These are phyloP conservation scores for Euclidium syriacum DNA, from an alignment of 345 rosid genomes.

Conservation along the genomic window DNA sequence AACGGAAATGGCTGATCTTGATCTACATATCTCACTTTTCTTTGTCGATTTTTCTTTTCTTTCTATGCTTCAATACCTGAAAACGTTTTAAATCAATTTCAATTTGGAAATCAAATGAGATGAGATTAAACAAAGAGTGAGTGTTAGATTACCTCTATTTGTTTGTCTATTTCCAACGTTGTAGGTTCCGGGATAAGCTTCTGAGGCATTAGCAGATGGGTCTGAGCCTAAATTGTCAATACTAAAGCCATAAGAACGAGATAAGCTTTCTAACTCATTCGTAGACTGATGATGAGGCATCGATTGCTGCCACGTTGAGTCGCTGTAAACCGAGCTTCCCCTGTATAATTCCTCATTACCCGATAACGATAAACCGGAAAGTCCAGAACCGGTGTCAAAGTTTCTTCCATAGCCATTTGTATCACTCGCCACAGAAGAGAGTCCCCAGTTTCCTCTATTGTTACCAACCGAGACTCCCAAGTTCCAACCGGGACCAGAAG, in stretches of 20 bases:
- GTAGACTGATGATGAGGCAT: constrained; percentile 41
- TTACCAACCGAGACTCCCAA: constrained; percentile 62
- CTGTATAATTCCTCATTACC: constrained; percentile 60
- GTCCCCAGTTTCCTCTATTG: constrained; percentile 68
- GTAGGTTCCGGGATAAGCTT: constrained; percentile 72
- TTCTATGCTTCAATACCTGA: constrained; percentile 33
- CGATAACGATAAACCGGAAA: constrained; percentile 43
- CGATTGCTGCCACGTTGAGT: constrained; percentile 61
- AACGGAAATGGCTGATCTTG: constrained; percentile 7
- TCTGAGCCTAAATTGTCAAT: constrained; percentile 62
- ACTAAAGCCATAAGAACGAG: constrained; percentile 60
- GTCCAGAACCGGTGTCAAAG: constrained; percentile 41
- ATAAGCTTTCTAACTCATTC: constrained; percentile 53
- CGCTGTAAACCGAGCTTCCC: constrained; percentile 59
- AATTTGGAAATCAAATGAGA: neutral
- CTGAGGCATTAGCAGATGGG: constrained; percentile 52
- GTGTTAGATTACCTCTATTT: constrained; percentile 58
- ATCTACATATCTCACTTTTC: constrained; percentile 29
- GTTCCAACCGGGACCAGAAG: constrained; percentile 50
- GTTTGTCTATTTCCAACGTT: constrained; percentile 67
- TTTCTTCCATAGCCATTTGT: constrained; percentile 51
- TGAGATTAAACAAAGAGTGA: neutral
- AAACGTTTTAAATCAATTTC: neutral
- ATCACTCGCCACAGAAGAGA: constrained; percentile 38
- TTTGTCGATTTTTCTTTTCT: neutral